Conservation (phyloP, 805 yeast species). For the Candida ulmi region DNA sequence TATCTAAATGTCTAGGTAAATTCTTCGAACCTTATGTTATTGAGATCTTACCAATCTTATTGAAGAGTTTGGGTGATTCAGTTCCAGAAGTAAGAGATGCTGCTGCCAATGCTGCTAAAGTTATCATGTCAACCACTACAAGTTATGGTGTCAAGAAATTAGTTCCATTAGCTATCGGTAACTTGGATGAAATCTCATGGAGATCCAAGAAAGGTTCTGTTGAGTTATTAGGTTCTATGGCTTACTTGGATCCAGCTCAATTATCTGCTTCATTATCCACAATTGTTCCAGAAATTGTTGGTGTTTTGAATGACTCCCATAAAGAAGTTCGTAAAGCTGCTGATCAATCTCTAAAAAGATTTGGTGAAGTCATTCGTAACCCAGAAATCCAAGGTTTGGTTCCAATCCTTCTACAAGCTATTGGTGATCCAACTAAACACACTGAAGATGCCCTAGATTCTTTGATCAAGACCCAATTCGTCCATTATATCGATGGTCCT, state of each 20-base stretch:
- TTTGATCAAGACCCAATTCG: conserved; percentile 85
- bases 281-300: conserved; percentile 94
- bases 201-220: conserved; percentile 96
- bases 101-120: conserved; percentile 79
- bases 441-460: conserved; percentile 87
- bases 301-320: conserved; percentile 90
- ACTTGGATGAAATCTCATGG: conserved; percentile 89
- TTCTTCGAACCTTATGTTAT: conserved; percentile 92
- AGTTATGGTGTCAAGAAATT: conserved; percentile 86
- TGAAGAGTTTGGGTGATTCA: conserved; percentile 80
- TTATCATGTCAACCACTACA: conserved; percentile 86
- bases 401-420: conserved; percentile 82
- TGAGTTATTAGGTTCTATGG: conserved; percentile 95
- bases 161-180: conserved; percentile 85
- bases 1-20: conserved; percentile 70
- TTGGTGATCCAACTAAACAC: conserved; percentile 89
- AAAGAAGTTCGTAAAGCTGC: conserved; percentile 97
- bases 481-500: conserved; percentile 97
- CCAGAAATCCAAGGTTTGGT: conserved; percentile 95
- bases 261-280: conserved; percentile 82
- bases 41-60: conserved; percentile 76
- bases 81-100: conserved; percentile 84
- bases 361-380: conserved; percentile 95
- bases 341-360: conserved; percentile 77
- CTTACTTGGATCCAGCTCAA: conserved; percentile 92